A percentile compares a stretch with the other conserved stretches of the same genome.
Evolutionary conservation across 345 rosid species (phyloP).

Genomic region (Gossypium australe): DNA sequence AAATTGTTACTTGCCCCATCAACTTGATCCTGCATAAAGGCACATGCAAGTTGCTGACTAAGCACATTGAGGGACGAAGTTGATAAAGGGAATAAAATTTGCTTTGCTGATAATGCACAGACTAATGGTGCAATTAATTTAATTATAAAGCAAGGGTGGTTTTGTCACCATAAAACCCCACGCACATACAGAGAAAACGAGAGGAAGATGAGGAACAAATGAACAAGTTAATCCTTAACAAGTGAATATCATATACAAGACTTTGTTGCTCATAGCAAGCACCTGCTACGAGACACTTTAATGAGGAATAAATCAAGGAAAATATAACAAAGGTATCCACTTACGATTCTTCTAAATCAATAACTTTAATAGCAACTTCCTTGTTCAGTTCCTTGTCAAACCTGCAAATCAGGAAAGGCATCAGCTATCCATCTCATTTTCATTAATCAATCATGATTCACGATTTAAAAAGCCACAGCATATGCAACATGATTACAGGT

Average conservation of each 20-base stretch:
- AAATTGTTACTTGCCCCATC: not conserved
- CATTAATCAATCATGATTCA: not conserved
- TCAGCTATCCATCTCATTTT: slow-evolving; percentile 9
- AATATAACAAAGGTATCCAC: slow-evolving; percentile 21
- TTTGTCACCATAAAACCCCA: not conserved
- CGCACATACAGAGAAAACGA: not conserved
- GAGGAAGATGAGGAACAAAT: not conserved
- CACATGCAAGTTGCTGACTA: not conserved
- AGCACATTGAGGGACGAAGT: not conserved
- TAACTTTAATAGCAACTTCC: slow-evolving; percentile 98
- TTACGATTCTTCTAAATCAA: slow-evolving; percentile 99
- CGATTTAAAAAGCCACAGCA: not conserved
- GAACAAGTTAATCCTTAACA: not conserved
- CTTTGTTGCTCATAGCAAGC: not conserved
- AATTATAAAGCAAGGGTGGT: not conserved
- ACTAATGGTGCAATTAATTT: slow-evolving; percentile 4
- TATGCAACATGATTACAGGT: not conserved
- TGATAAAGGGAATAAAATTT: not conserved
- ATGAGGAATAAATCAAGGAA: not conserved
- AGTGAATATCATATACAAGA: not conserved
- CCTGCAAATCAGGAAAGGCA: slow-evolving; percentile 46
- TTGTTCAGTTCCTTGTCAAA: slow-evolving; percentile 92
- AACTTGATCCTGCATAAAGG: not conserved
- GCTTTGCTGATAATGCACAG: not conserved
- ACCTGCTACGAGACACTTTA: not conserved